Conservation (phyloP, 2,329 filamentous ascomycete species). For the Aureobasidium subglaciale region DNA sequence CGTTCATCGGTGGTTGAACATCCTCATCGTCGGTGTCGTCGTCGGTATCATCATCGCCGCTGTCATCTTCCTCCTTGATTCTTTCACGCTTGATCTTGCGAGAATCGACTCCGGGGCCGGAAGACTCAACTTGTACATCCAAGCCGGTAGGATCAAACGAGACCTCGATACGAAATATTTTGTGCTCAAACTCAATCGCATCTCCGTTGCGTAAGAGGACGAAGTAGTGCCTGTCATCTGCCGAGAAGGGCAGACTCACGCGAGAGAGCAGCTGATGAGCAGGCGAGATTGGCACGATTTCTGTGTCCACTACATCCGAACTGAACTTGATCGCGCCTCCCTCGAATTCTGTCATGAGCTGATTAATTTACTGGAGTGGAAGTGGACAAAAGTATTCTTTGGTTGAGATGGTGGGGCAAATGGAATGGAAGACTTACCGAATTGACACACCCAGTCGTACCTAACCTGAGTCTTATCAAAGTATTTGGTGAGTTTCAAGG, state of each 20-base stretch:
- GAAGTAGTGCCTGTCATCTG: neutral
- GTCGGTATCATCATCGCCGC: no score
- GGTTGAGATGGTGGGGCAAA: no score
- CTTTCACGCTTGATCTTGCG: neutral
- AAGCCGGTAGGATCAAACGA: neutral
- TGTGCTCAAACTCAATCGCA: neutral
- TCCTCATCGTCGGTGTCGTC: neutral
- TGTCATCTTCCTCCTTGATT: neutral
- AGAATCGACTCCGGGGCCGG: neutral
- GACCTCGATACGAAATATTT: neutral
- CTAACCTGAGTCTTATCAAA: constrained; percentile 9
- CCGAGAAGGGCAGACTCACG: neutral
- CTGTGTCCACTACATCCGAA: neutral
- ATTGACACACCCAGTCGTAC: neutral
- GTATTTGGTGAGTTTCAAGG: neutral
- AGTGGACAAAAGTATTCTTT: no score
- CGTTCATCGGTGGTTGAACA: neutral
- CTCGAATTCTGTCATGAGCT: neutral
- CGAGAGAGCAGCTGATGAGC: neutral
- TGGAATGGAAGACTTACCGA: neutral
- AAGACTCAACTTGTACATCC: constrained; percentile 4
- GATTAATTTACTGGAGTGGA: no score
- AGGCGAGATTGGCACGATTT: neutral
- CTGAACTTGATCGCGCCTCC: neutral
- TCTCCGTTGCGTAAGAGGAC: neutral